Evolutionary conservation across 1,139 yeast genomes (phyloP).

Genomic region (Sugiyamaella sp.): DNA sequence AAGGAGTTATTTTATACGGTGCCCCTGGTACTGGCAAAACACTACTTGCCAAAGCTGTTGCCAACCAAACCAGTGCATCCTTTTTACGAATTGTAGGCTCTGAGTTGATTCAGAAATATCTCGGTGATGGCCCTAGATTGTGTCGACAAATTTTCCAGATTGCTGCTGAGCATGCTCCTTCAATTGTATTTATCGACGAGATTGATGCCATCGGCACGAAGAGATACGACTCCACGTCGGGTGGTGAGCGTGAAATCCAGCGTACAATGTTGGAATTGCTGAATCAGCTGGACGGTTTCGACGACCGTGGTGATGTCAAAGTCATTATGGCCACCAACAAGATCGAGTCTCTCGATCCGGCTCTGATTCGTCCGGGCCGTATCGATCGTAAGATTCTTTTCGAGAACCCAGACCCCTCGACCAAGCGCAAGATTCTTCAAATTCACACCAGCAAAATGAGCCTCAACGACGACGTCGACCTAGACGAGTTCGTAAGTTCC

Average conservation of each 20-base stretch:
- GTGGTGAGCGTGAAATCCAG: slow-evolving; percentile 98
- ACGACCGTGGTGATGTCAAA: slow-evolving; percentile 97
- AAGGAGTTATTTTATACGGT: slow-evolving; percentile 97
- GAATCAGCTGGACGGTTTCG: slow-evolving; percentile 97
- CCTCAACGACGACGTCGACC: slow-evolving; percentile 80
- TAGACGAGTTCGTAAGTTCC: slow-evolving; percentile 86
- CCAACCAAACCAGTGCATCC: slow-evolving; percentile 96
- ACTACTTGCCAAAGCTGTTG: slow-evolving; percentile 95
- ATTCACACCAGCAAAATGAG: slow-evolving; percentile 97
- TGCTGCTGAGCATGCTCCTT: slow-evolving; percentile 97
- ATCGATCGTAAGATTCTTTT: slow-evolving; percentile 96
- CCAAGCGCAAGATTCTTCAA: slow-evolving; percentile 89
- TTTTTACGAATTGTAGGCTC: slow-evolving; percentile 96
- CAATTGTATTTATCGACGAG: slow-evolving; percentile 97
- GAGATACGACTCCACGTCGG: slow-evolving; percentile 93
- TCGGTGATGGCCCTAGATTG: slow-evolving; percentile 97
- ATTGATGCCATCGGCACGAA: slow-evolving; percentile 99
- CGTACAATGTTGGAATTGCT: slow-evolving; percentile 97
- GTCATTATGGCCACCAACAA: slow-evolving; percentile 99
- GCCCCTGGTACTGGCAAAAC: slow-evolving; percentile 99
- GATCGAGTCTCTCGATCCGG: slow-evolving; percentile 95
- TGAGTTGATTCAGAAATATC: slow-evolving; percentile 92
- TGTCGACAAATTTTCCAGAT: slow-evolving; percentile 94
- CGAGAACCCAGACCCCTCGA: slow-evolving; percentile 92
- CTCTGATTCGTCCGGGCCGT: slow-evolving; percentile 97